Base-by-base conservation (phyloP, 495 filamentous ascomycete species). In the Patellaria atrata region DNA sequence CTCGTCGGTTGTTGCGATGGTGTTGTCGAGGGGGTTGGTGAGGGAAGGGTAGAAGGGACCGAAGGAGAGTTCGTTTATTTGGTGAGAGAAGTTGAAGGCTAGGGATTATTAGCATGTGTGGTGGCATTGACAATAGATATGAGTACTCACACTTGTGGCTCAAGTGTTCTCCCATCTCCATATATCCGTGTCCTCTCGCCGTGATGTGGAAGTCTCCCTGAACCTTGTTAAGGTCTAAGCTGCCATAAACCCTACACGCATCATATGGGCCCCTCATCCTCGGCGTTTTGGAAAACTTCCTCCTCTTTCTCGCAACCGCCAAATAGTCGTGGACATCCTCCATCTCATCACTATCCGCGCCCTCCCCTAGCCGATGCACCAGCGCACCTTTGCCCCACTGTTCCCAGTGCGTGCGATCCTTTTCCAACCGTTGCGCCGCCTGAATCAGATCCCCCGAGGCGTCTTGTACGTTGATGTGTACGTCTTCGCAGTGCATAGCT, bases 121-220 rank as follows among this genome's bases (percentile, higher is more conserved):
- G 27, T 40, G 19, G 20, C 3, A 21, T 5, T 5, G 16, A n/a
- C 19, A 24, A 4, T 1, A 37, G 35, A 24, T 18, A 25, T 17
- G 14, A 2, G n/a, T n/a, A 64, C 72, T 54, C 65, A 92, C 85
- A 53, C 3, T 48, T 59, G 52, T 94, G 89, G 57, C 89, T 81
- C 47, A 99, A 59, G 68, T 99, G 91, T 36, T 71, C 60, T 25
- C 70, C 73, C 40, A 71, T 61, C 51, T 89, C 82, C 47, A 64
- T 64, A 57, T 99, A 99, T 7, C 89, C 89, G 60, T 99, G 91
- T 0, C 89, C 89, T 33, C 85, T 58, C 2, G 91, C 91, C 9
- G 87, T 99, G 47, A 99, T 91, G 51, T 99, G 89, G 52, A 99
- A 96, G 58, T 99, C 87, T 0, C 91, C 89, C 56, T 93, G 86